Percentiles rank a stretch among this genome's conserved stretches.
These are phyloP conservation scores for Chlorella ohadii DNA, from an alignment of 139 green algal genomes.

Conservation along the genomic window DNA sequence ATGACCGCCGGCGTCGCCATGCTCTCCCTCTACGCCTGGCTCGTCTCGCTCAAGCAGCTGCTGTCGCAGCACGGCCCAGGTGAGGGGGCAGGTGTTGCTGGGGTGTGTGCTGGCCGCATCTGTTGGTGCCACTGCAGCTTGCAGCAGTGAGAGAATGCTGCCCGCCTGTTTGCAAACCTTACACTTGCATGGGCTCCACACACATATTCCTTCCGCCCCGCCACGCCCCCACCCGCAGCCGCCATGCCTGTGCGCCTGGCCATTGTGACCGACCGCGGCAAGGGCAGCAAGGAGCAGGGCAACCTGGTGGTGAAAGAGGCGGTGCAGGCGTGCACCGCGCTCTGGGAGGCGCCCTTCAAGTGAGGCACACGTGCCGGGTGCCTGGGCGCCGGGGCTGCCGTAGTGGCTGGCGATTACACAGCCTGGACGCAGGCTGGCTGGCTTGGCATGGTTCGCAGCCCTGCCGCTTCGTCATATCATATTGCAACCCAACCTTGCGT, in stretches of 20 bases:
- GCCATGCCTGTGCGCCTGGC: constrained; percentile 36
- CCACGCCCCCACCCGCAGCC: background rate
- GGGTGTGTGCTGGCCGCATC: background rate
- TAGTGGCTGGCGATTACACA: background rate
- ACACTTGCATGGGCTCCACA: background rate
- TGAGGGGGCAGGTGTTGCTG: too few relatives aligned
- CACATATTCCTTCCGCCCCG: background rate
- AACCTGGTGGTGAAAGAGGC: constrained; percentile 93
- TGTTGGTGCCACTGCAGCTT: background rate
- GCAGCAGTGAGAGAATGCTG: background rate
- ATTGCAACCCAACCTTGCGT: too few relatives aligned
- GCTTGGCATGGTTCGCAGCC: background rate
- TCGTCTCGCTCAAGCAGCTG: constrained; percentile 65
- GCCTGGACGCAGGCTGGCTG: too few relatives aligned
- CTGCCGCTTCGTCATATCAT: background rate
- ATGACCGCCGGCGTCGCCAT: constrained; percentile 87
- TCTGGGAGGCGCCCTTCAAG: constrained; percentile 78
- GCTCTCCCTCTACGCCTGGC: constrained; percentile 83
- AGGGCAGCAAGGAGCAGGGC: constrained; percentile 76
- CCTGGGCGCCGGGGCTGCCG: too few relatives aligned
- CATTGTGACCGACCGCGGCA: constrained; percentile 60
- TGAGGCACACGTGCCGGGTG: background rate
- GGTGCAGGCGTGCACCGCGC: constrained; percentile 71
- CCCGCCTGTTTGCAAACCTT: background rate
- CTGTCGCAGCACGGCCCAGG: constrained; percentile 15